Conservation (phyloP, 176 grass and related monocot genomes). For the Phyllostachys edulis region DNA sequence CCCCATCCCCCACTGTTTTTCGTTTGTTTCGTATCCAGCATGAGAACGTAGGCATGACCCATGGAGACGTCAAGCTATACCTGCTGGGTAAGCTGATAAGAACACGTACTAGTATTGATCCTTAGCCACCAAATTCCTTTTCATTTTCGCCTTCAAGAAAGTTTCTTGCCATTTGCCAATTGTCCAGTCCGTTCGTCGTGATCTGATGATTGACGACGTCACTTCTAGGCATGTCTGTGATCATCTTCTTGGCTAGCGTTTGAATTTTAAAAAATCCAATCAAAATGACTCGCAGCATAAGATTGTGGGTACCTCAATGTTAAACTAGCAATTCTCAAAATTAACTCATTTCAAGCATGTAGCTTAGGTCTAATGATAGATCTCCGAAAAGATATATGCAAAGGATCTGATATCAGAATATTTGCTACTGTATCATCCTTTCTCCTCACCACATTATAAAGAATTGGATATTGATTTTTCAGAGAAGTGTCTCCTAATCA, state of each 20-base stretch:
- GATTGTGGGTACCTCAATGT: not conserved
- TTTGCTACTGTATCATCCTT: too few species aligned
- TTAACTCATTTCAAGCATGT: too few species aligned
- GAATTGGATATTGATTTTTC: too few species aligned
- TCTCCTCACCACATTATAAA: too few species aligned
- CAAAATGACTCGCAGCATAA: not conserved
- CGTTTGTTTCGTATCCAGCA: not conserved
- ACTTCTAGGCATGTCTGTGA: not conserved
- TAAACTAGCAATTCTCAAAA: too few species aligned
- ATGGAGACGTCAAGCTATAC: conserved; percentile 29
- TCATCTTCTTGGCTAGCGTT: not conserved
- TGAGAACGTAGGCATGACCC: conserved; percentile 39
- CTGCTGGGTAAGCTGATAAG: conserved; percentile 1
- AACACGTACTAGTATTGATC: conserved; percentile 24
- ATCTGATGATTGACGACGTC: conserved; percentile 8
- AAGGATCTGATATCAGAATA: too few species aligned
- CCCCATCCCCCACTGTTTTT: not conserved
- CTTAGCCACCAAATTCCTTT: not conserved
- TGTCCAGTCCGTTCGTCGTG: not conserved
- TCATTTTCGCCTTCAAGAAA: not conserved
- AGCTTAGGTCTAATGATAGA: too few species aligned
- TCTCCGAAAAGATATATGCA: too few species aligned
- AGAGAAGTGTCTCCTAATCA: too few species aligned
- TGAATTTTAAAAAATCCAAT: not conserved
- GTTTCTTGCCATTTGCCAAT: not conserved